Evolutionary conservation across 495 filamentous ascomycete species (phyloP).

Genomic region (Trichoderma erinaceum): DNA sequence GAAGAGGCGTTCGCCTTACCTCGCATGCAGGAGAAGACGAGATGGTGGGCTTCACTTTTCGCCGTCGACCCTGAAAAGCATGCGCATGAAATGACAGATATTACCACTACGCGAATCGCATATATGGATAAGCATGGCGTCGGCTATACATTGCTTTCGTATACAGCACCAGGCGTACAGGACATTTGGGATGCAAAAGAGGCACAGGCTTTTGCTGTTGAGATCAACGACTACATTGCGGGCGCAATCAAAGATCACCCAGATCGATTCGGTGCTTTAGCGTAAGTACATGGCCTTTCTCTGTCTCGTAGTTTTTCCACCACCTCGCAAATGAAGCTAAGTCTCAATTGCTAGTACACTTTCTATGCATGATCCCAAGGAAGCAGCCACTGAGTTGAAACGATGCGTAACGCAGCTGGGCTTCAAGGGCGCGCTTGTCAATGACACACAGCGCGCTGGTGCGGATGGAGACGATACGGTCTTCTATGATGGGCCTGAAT

Average conservation of each 20-base stretch:
- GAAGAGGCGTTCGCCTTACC: conserved; percentile 49
- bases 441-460: conserved; percentile 43
- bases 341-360: conserved; percentile 16
- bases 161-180: conserved; percentile 52
- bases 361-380: conserved; percentile 37
- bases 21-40: conserved; percentile 33
- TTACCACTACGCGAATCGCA: conserved; percentile 45
- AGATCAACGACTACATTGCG: conserved; percentile 55
- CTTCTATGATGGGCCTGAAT: conserved; percentile 53
- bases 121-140: conserved; percentile 54
- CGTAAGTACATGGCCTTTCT: conserved; percentile 17
- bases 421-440: conserved; percentile 54
- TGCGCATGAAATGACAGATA: conserved; percentile 25
- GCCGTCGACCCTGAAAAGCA: conserved; percentile 17
- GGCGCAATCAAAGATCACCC: conserved; percentile 45
- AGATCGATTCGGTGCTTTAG: conserved; percentile 52
- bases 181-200: conserved; percentile 40
- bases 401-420: conserved; percentile 50
- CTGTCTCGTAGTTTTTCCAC: not conserved
- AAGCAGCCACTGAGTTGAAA: conserved; percentile 50
- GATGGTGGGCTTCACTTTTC: conserved; percentile 41
- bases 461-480: conserved; percentile 37
- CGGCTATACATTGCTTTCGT: conserved; percentile 53
- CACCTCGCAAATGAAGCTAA: not conserved
- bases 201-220: conserved; percentile 31